Base-by-base conservation (phyloP, 2,329 filamentous ascomycete species). In the Colletotrichum horii region DNA sequence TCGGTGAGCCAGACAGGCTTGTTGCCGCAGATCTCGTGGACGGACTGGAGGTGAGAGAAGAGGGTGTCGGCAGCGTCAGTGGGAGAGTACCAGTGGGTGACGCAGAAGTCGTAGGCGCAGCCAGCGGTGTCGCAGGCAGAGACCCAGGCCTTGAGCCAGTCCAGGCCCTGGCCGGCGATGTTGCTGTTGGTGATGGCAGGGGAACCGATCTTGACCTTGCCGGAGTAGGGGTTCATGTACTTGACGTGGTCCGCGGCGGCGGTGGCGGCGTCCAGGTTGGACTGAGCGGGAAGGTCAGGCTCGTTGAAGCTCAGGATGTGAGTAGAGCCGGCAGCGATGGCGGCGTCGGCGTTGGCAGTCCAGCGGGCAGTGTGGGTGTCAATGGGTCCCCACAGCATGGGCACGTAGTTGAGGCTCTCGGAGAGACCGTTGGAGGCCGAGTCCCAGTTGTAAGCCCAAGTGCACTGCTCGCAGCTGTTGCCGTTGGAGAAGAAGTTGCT, bases 371-470 rank as follows among this genome's bases (percentile, higher is more conserved):
- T 87, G 82, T 90, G 87, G 15, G 84, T 82, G 12, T 80, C 71
- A 15, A 78, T 78, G 70, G 87, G 82, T 69, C 90, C 89, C 92
- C 91, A 94, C 64, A 94, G 89, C 84, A 91, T 94, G 77, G 94
- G 94, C 70, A 94, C 88, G 85, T 88, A 96, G 80, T 89, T 86
- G 79, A 92, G 80, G 24, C 83, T 81, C 19, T 80, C 75, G 69
- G 88, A 81, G 12, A 88, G 85, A 52, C 85, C 85, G 75, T 85
- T 83, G 64, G 86, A 79, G 14, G 77, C 77, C 62, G 88, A 87
- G 60, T 85, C 91, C 93, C 93, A 95, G 89, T 94, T 94, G 88
- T 94, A 94, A 64, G 85, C 89, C 91, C 93, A 95, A 55, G 84
- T 83, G 80, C 91, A 87, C 75, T 89, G 81, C 55, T 77, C 24